Conservation (phyloP, 257 asterid species). For the Ehretia macrophylla region DNA sequence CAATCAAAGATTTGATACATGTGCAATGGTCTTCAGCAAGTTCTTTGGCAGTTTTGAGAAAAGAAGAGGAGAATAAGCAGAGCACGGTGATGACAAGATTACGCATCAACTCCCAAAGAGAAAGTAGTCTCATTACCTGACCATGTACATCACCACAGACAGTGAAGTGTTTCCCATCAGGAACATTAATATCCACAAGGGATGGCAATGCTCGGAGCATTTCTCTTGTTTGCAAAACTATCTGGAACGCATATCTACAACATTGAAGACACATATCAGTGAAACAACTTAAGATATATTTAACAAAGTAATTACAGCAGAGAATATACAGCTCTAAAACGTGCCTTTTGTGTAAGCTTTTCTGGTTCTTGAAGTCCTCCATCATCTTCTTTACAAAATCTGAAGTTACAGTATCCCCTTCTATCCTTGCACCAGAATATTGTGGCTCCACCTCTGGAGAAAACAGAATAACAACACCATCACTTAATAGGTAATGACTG, state of each 20-base stretch:
- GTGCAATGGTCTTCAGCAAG: too few species aligned
- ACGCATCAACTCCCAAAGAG: neutral
- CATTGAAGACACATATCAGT: conserved; percentile 5
- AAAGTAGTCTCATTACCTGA: conserved; percentile 60
- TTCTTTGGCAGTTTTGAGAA: too few species aligned
- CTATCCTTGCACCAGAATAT: conserved; percentile 89
- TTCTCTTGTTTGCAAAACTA: conserved; percentile 77
- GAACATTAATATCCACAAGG: conserved; percentile 83
- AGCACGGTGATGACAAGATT: neutral
- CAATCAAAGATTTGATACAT: too few species aligned
- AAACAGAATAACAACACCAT: conserved; percentile 27
- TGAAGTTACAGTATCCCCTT: conserved; percentile 79
- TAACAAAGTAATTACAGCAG: conserved; percentile 8
- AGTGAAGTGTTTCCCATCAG: conserved; percentile 83
- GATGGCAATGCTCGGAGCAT: conserved; percentile 80
- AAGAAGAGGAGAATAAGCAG: conserved; percentile 3
- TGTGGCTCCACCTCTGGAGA: conserved; percentile 84
- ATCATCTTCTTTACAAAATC: conserved; percentile 93
- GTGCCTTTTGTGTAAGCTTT: conserved; percentile 80
- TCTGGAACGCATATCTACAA: conserved; percentile 84
- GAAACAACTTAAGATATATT: neutral
- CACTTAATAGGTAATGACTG: neutral
- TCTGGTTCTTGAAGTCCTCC: conserved; percentile 93
- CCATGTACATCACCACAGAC: conserved; percentile 99
- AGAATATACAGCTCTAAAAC: neutral